These are phyloP conservation scores for Glonium stellatum DNA, from an alignment of 495 filamentous ascomycete genomes.

Conservation along the genomic window DNA sequence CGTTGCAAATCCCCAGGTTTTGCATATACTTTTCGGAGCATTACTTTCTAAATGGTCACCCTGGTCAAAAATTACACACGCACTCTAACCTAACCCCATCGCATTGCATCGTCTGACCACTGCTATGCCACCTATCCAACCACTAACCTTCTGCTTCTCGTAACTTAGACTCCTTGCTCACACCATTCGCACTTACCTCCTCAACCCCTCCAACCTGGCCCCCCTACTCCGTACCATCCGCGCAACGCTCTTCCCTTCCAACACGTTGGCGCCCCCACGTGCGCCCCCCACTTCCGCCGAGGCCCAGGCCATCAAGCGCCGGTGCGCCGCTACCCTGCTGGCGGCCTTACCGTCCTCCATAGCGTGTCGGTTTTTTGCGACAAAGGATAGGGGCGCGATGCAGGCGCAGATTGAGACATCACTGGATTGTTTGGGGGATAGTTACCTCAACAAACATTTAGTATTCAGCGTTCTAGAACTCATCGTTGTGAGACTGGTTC, in stretches of 20 bases:
- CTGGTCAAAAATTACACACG: background rate
- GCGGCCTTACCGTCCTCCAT: slow-evolving; percentile 45
- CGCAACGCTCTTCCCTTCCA: slow-evolving; percentile 71
- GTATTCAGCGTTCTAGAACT: slow-evolving; percentile 72
- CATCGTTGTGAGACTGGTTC: slow-evolving; percentile 68
- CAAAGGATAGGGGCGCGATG: slow-evolving; percentile 39
- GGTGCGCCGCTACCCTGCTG: slow-evolving; percentile 49
- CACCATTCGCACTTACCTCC: slow-evolving; percentile 56
- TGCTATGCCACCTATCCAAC: background rate
- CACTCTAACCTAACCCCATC: background rate
- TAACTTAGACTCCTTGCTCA: slow-evolving; percentile 64
- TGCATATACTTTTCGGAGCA: background rate
- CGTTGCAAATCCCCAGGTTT: background rate
- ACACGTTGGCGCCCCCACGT: slow-evolving; percentile 47
- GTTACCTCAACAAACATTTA: slow-evolving; percentile 86
- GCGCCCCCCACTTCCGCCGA: slow-evolving; percentile 34
- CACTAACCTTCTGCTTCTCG: background rate
- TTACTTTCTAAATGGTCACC: slow-evolving; percentile 4
- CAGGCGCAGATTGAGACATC: slow-evolving; percentile 47
- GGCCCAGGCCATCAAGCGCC: slow-evolving; percentile 48
- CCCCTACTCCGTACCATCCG: slow-evolving; percentile 65
- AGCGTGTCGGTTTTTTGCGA: slow-evolving; percentile 46
- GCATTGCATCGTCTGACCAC: background rate
- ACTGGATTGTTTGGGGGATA: slow-evolving; percentile 69
- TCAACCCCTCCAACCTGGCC: slow-evolving; percentile 63